Conservation (phyloP, 305 asterid species). For the Fraxinus paxiana region DNA sequence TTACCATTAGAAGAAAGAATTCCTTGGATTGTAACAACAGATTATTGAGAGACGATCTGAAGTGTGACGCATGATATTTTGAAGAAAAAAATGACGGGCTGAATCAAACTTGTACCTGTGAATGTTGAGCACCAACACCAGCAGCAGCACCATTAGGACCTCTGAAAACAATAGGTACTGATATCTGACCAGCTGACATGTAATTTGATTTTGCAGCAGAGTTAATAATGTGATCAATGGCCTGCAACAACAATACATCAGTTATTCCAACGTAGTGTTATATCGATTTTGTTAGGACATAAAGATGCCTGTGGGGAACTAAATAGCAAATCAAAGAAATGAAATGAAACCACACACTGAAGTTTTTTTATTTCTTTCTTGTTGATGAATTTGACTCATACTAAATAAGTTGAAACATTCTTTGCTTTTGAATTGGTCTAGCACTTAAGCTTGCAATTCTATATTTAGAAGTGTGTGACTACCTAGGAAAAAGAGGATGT, state of each 20-base stretch:
- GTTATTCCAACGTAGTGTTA: background rate
- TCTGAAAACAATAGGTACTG: constrained; percentile 52
- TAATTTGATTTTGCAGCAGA: constrained; percentile 56
- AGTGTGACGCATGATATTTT: background rate
- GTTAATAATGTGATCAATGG: constrained; percentile 49
- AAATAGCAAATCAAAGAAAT: background rate
- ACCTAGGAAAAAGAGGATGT: background rate
- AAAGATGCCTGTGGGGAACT: background rate
- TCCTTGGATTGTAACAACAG: background rate
- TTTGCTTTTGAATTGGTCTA: background rate
- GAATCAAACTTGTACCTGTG: constrained; percentile 31
- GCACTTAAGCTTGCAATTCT: background rate
- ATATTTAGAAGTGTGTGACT: background rate
- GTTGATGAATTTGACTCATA: background rate
- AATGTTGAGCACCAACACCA: constrained; percentile 56
- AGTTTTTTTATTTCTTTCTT: constrained; percentile 1
- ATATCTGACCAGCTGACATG: constrained; percentile 50
- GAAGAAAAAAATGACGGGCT: background rate
- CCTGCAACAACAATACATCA: constrained; percentile 26
- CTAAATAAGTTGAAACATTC: background rate
- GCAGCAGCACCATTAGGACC: constrained; percentile 60
- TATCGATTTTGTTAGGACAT: background rate
- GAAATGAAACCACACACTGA: background rate
- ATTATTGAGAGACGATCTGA: background rate
- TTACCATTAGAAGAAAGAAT: background rate